Conservation (phyloP, 1,284 basidiomycete species). For the Pulveroboletus sp. region DNA sequence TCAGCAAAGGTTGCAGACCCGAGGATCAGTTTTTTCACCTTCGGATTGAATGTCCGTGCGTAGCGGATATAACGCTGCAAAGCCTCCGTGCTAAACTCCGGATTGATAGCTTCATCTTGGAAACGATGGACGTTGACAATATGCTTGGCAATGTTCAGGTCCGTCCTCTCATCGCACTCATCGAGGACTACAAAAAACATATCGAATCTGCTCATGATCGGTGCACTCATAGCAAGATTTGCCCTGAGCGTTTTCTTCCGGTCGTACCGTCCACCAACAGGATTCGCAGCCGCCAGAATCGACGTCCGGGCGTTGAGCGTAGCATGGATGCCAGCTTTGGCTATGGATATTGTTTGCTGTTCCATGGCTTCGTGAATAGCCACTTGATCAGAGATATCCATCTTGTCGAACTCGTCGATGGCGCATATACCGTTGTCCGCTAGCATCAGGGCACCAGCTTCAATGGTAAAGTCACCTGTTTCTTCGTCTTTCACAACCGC, state of each 20-base stretch:
- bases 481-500: slow-evolving; percentile 99
- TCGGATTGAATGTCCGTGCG: slow-evolving; percentile 95
- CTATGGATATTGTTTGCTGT: slow-evolving; percentile 99
- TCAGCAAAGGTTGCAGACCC: slow-evolving; percentile 5
- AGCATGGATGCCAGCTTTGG: slow-evolving; percentile 98
- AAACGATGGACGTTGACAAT: slow-evolving; percentile 98
- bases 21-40: slow-evolving; percentile 49
- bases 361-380: slow-evolving; percentile 99
- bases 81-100: slow-evolving; percentile 96
- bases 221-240: slow-evolving; percentile 98
- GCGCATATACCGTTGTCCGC: slow-evolving; percentile 99
- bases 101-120: slow-evolving; percentile 91
- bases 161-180: slow-evolving; percentile 93
- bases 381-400: slow-evolving; percentile 98
- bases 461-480: slow-evolving; percentile 98
- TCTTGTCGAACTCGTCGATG: slow-evolving; percentile 99
- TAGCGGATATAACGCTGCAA: slow-evolving; percentile 97
- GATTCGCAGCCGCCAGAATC: slow-evolving; percentile 98
- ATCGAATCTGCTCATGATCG: slow-evolving; percentile 99
- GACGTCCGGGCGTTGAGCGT: slow-evolving; percentile 98
- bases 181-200: slow-evolving; percentile 98
- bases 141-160: slow-evolving; percentile 93
- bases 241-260: slow-evolving; percentile 90
- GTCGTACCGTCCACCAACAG: slow-evolving; percentile 95
- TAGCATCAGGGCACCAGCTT: slow-evolving; percentile 98